Evolutionary conservation across 1,139 yeast species (phyloP).

Genomic region (Saccharomyces hybrid): DNA sequence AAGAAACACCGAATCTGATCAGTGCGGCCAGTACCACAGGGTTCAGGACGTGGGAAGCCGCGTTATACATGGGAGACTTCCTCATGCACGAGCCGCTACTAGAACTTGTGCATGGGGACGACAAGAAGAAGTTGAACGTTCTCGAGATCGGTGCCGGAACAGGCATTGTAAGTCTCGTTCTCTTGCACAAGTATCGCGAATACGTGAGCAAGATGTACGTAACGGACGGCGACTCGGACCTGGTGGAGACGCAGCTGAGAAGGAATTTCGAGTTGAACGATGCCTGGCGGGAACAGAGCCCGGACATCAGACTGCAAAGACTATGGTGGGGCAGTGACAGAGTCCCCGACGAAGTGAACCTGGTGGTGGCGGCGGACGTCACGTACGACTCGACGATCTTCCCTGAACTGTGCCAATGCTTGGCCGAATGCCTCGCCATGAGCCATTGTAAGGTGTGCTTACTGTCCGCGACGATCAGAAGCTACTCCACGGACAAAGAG

Average conservation of each 20-base stretch:
- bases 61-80: conserved; percentile 54
- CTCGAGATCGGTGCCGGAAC: conserved; percentile 88
- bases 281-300: conserved; percentile 12
- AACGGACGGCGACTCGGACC: conserved; percentile 69
- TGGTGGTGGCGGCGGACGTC: conserved; percentile 74
- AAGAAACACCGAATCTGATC: conserved; percentile 57
- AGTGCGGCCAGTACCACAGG: conserved; percentile 82
- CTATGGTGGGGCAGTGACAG: conserved; percentile 58
- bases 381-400: conserved; percentile 66
- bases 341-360: conserved; percentile 36
- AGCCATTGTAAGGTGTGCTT: conserved; percentile 31
- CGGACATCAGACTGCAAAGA: conserved; percentile 33
- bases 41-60: conserved; percentile 89
- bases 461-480: conserved; percentile 72
- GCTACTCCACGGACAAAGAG: conserved; percentile 44
- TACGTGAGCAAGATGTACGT: conserved; percentile 36
- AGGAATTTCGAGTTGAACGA: conserved; percentile 44
- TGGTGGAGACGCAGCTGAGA: conserved; percentile 45
- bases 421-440: conserved; percentile 36
- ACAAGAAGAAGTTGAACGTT: conserved; percentile 24
- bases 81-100: conserved; percentile 28
- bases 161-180: conserved; percentile 65
- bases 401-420: conserved; percentile 46
- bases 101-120: background rate
- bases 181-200: conserved; percentile 30